These are phyloP conservation scores for Colletotrichum horii DNA, from an alignment of 2,329 filamentous ascomycete species.

Conservation along the genomic window DNA sequence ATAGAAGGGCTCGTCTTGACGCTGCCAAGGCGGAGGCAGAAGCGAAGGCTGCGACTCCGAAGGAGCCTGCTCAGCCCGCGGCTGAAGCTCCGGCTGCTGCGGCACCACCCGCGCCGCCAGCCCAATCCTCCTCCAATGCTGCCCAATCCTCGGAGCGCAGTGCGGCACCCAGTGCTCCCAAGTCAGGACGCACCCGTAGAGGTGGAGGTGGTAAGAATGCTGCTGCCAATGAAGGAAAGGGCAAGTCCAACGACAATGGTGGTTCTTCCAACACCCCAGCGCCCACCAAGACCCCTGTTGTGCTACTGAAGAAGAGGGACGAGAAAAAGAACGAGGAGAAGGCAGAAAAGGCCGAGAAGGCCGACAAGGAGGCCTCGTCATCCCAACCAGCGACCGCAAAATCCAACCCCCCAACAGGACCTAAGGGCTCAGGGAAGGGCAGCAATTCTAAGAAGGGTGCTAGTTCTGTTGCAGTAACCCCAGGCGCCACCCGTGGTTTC, in stretches of 20 bases:
- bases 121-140: slow-evolving; percentile 4
- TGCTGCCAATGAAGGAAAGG: slow-evolving; percentile 37
- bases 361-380: slow-evolving; percentile 16
- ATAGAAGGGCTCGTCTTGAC: slow-evolving; percentile 64
- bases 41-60: slow-evolving; percentile 39
- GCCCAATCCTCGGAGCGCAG: slow-evolving; percentile 4
- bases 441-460: slow-evolving; percentile 33
- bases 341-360: slow-evolving; percentile 3
- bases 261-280: slow-evolving; percentile 28
- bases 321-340: slow-evolving; percentile 26
- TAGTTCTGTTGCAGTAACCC: slow-evolving; percentile 31
- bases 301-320: slow-evolving; percentile 46
- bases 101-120: slow-evolving; percentile 1
- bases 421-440: slow-evolving; percentile 27
- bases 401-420: slow-evolving; percentile 23
- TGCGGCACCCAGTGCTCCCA: slow-evolving; percentile 13
- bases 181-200: slow-evolving; percentile 24
- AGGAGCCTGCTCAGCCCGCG: slow-evolving; percentile 29
- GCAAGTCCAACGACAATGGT: slow-evolving; percentile 37
- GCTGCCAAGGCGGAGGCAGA: slow-evolving; percentile 61
- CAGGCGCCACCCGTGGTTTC: slow-evolving; percentile 70
- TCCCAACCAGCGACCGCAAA: neutral
- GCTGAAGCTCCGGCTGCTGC: slow-evolving; percentile 27
- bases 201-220: slow-evolving; percentile 40
- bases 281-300: slow-evolving; percentile 38